Evolutionary conservation across 345 rosid species (phyloP).

Genomic region (Anastatica hierochuntica): DNA sequence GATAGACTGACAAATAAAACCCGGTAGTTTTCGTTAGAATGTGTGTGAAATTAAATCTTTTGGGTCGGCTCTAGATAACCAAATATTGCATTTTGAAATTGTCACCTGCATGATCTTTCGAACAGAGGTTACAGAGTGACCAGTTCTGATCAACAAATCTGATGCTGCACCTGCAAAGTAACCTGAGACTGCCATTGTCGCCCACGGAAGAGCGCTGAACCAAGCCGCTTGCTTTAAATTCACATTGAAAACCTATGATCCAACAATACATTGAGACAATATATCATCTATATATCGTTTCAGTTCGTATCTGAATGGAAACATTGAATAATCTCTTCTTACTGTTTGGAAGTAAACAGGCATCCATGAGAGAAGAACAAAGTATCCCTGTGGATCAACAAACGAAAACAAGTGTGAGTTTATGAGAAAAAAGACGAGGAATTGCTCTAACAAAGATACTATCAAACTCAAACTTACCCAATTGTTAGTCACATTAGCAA

Average conservation of each 20-base stretch:
- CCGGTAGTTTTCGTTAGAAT: background rate
- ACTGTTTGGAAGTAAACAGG: conserved; percentile 92
- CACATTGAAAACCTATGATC: conserved; percentile 59
- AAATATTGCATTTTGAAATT: no score
- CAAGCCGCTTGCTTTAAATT: conserved; percentile 95
- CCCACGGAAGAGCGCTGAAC: conserved; percentile 99
- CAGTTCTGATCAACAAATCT: conserved; percentile 56
- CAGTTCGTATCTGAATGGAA: background rate
- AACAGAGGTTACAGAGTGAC: conserved; percentile 63
- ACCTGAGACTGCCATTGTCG: conserved; percentile 78
- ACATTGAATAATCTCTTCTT: conserved; percentile 5
- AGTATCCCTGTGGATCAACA: conserved; percentile 65
- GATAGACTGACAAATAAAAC: conserved; percentile 41
- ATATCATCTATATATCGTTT: background rate
- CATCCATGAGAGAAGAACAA: conserved; percentile 98
- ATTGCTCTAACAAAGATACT: background rate
- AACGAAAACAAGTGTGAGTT: background rate
- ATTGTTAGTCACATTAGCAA: conserved; percentile 80
- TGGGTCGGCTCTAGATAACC: background rate
- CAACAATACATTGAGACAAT: background rate
- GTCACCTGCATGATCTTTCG: conserved; percentile 95
- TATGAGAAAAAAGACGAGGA: background rate
- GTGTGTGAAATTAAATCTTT: background rate
- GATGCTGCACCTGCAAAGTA: conserved; percentile 72
- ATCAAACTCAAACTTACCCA: conserved; percentile 54